phyloP scores from a whole-genome alignment of 441 rosid species.

The Dalechampia spathulata region DNA sequence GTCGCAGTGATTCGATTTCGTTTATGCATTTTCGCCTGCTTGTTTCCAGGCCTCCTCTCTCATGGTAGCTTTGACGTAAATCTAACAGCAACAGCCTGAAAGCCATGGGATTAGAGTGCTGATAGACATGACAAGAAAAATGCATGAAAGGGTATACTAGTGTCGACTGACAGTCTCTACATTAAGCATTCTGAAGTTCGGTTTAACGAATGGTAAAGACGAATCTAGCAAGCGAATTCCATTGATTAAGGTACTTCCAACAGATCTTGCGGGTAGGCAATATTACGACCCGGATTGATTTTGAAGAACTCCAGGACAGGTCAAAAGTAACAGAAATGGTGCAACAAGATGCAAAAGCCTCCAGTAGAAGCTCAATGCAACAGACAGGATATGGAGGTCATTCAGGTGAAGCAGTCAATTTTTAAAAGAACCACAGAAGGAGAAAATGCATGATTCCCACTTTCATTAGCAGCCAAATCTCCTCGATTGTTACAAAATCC shows the following conservation, averaged over 20 bases:
- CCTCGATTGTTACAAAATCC: background rate
- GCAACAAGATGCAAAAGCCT: background rate
- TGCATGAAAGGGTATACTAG: too few relatives aligned
- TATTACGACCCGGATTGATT: background rate
- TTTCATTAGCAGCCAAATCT: background rate
- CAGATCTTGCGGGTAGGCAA: background rate
- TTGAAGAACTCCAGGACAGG: background rate
- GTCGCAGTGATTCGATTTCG: too few relatives aligned
- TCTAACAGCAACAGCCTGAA: slow-evolving; percentile 90
- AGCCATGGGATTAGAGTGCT: slow-evolving; percentile 2
- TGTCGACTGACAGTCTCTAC: too few relatives aligned
- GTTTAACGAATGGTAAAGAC: background rate
- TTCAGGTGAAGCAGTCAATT: background rate
- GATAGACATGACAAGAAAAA: background rate
- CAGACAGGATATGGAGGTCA: background rate
- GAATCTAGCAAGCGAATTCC: too few relatives aligned
- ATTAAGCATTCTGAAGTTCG: too few relatives aligned
- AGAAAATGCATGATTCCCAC: background rate
- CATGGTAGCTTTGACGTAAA: slow-evolving; percentile 61
- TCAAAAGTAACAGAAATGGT: background rate
- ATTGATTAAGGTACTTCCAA: too few relatives aligned
- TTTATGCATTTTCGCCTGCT: slow-evolving; percentile 29
- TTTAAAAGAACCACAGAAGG: background rate
- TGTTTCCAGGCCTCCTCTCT: slow-evolving; percentile 58
- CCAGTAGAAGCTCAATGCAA: background rate